Evolutionary conservation across 805 yeast species (phyloP), one percentile per base, ranked within the genome.

Genomic region (Yueomyces sp.): DNA sequence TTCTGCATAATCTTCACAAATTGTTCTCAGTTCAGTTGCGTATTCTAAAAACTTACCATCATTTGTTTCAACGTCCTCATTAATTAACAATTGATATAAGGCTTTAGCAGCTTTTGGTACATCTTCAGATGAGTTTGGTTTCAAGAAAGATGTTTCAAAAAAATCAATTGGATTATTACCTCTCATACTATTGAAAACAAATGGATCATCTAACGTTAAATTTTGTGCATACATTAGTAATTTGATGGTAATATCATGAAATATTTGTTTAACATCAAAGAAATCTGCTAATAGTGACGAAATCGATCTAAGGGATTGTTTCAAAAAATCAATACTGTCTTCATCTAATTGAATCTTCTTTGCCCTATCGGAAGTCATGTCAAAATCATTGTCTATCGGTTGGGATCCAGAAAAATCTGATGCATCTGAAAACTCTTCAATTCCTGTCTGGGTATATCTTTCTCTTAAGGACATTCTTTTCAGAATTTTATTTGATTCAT

Each of bases 181-280:
- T 45, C 70, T 70, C 63, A 81, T 67, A 0, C 81, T 74, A 42
- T 70, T 68, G 60, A 84, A 84, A 2, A 79, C 80, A 46, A 81
- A 86, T 1, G 92, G 86, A 55, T 84, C 94, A 30, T 72, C 75
- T 8, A 83, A 60, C 0, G 92, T 81, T 8, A 84, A 62, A 9
- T 77, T 68, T 55, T 85, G 94, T 0, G 83, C 70, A 40, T 79
- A 76, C 71, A 84, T 72, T 8, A 85, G 67, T 4, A 82, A 67
- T 30, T 71, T 70, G 3, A 77, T 65, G 32, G 79, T 65, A 3
- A 70, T 56, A 49, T 81, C 76, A 57, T 85, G 88, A 28, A 84
- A 57, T 6, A 73, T 70, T 56, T 86, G 95, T 52, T 86, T 87
- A 40, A 73, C 64, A 48, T 80, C 81, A 53, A 79, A 74, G 55